Percentiles rank a stretch among this genome's conserved stretches.
These are phyloP conservation scores for Trichoderma pleuroti DNA, from an alignment of 2,329 filamentous ascomycete genomes.

Conservation along the genomic window DNA sequence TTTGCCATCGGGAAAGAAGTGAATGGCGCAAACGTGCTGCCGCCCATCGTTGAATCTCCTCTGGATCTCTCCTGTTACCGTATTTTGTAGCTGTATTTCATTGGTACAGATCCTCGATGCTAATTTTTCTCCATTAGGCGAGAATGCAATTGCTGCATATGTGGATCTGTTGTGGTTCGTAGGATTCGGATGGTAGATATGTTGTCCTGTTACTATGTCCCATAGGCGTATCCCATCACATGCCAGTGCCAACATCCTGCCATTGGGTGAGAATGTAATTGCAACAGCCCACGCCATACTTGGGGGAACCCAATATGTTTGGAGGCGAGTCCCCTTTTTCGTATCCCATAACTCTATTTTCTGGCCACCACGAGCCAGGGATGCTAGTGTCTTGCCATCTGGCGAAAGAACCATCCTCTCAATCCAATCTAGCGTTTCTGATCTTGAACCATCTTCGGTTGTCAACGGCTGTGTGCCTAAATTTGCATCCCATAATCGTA, in stretches of 20 bases:
- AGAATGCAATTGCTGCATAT: neutral
- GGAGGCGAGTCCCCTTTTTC: neutral
- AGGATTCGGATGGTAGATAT: neutral
- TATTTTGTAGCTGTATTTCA: neutral
- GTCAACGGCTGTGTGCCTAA: neutral
- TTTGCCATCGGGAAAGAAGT: neutral
- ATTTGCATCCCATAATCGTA: neutral
- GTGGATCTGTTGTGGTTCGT: too few relatives aligned
- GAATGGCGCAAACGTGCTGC: neutral
- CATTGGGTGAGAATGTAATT: neutral
- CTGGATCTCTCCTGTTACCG: neutral
- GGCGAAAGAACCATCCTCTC: neutral
- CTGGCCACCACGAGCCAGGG: too few relatives aligned
- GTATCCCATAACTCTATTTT: neutral
- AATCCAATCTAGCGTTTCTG: neutral
- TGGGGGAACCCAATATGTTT: neutral
- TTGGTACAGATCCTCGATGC: fast-evolving
- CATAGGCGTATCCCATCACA: neutral
- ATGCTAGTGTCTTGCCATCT: neutral
- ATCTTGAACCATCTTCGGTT: neutral
- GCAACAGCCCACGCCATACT: too few relatives aligned
- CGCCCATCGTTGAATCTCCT: neutral
- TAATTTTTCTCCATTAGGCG: neutral
- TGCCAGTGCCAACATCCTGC: neutral
- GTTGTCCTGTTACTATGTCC: neutral